phyloP scores from a whole-genome alignment of 768 basidiomycete species.

The Lentinula sp. region DNA sequence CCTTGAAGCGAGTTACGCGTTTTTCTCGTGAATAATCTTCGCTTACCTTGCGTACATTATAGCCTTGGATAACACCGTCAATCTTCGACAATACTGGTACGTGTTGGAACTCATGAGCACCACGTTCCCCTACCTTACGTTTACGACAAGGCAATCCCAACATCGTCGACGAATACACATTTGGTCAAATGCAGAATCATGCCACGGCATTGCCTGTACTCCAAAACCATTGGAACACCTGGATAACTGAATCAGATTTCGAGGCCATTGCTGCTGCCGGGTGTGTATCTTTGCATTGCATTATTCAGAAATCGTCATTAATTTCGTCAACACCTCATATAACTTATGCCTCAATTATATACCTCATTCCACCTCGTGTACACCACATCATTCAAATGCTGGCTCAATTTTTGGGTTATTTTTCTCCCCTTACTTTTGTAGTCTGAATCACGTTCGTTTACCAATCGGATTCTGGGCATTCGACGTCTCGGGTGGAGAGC shows the following conservation, averaged over 20 bases:
- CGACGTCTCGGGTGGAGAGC: slow-evolving; percentile 72
- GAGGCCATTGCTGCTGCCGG: slow-evolving; percentile 57
- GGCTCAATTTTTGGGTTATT: slow-evolving; percentile 2
- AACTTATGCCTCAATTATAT: neutral
- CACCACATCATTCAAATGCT: neutral
- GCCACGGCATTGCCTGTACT: slow-evolving; percentile 38
- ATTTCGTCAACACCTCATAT: neutral
- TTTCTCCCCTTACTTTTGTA: slow-evolving; percentile 16
- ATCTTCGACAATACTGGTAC: slow-evolving; percentile 53
- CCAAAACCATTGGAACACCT: slow-evolving; percentile 53
- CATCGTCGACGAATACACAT: slow-evolving; percentile 59
- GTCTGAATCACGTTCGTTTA: slow-evolving; percentile 76
- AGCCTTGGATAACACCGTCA: slow-evolving; percentile 80
- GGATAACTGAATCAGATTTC: slow-evolving; percentile 70
- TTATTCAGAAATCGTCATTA: neutral
- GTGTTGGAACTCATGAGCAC: neutral
- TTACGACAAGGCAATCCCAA: slow-evolving; percentile 28
- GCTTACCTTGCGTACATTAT: neutral
- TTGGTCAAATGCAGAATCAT: slow-evolving; percentile 42
- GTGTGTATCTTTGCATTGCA: slow-evolving; percentile 26
- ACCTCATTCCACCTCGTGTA: neutral
- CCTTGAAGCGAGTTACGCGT: slow-evolving; percentile 33
- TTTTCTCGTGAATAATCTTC: neutral
- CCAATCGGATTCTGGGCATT: slow-evolving; percentile 86
- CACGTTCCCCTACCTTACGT: neutral